Base-by-base conservation (phyloP, 257 asterid species). In the Solanum peruvianum region DNA sequence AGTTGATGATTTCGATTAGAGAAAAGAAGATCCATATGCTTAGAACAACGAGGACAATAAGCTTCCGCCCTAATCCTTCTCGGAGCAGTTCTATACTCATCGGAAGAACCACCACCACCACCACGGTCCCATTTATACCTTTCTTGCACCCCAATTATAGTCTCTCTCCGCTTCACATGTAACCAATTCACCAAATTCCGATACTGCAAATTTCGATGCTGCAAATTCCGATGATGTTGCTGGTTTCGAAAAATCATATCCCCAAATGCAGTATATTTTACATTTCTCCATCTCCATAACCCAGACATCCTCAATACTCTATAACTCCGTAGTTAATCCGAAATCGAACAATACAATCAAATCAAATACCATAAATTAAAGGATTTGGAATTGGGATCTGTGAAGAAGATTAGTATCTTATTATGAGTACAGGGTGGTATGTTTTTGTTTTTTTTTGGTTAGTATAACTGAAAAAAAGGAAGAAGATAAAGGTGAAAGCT, bases 31-130 rank as follows among this genome's bases (percentile, higher is more conserved):
- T 95, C 98, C 98, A 96, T 95, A 88, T 93, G 98, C 91, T 93
- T 95, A 77, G 97, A 93, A 88, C 99, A 96, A 81, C 98, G 96
- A 84, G 99, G 99, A 92, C 99, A 96, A 85, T 96, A 93, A 15
- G 96, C 95, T 92, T 96, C 99, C 80, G 97, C 99, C 95, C 93
- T 93, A 84, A 96, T 93, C 77, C 93, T 92, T 87, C 99, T 91
- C 8, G 92, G 90, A 41, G 52, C n/a, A 39, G 75, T 45, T 31
- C 83, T 45, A 76, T 35, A 85, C 31, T 91, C 90, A 81, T 88
- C 91, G 44, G 91, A 88, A 25, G 86, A 70, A 70, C 87, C 89
- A 25, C 64, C 62, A 52, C 87, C 89, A 25, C 64, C 11, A 56
- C 87, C 81, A 11, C 89, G 93, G 90, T 93, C 96, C 93, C 97